Conservation (phyloP, 176 grass and related monocot species). For the Hsuehochloa calcarea region DNA sequence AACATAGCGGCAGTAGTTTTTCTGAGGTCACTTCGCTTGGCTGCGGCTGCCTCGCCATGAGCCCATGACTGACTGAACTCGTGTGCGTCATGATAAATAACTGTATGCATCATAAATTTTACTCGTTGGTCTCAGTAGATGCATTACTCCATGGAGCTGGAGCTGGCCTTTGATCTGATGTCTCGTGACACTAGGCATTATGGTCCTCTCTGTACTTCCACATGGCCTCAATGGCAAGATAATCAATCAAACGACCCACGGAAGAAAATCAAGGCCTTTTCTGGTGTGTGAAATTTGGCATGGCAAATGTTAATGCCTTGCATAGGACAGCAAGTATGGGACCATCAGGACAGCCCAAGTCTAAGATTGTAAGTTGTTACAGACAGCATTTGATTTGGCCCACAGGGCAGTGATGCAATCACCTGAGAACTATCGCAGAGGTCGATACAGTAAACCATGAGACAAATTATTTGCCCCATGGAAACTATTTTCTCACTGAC, state of each 20-base stretch:
- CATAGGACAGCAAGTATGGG: background rate
- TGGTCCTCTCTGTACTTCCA: constrained; percentile 23
- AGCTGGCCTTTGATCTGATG: constrained; percentile 11
- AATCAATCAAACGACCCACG: constrained; percentile 6
- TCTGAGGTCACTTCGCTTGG: background rate
- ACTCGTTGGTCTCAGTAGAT: background rate
- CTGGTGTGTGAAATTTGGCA: background rate
- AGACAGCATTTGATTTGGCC: background rate
- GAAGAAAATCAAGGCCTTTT: background rate
- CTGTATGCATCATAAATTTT: constrained; percentile 1
- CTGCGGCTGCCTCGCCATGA: background rate
- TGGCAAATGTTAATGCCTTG: background rate
- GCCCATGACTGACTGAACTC: background rate
- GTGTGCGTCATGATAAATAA: background rate
- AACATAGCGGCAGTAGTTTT: background rate
- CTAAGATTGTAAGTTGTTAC: background rate
- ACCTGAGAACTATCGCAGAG: background rate
- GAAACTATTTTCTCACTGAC: background rate
- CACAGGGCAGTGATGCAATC: background rate
- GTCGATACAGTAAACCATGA: background rate
- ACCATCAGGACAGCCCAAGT: background rate
- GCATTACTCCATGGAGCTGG: constrained; percentile 5
- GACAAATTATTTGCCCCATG: background rate
- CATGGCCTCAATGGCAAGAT: constrained; percentile 23
- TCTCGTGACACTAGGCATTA: constrained; percentile 18